Conservation (phyloP, 1,139 yeast genomes). For the Geotrichum aggregatum region DNA sequence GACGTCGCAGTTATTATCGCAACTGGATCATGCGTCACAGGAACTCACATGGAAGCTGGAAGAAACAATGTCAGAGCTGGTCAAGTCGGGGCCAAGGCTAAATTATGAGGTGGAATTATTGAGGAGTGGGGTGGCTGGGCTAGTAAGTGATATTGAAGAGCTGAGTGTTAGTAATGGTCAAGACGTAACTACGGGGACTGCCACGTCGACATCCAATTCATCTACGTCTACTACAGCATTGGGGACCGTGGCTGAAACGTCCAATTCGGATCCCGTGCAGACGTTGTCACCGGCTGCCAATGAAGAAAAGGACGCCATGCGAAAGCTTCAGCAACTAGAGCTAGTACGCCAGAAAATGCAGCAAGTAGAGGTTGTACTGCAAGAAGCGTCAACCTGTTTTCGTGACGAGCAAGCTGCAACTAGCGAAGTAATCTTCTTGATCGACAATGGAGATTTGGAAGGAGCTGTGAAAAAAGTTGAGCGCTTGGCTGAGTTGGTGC, state of each 20-base stretch:
- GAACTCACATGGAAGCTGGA: conserved; percentile 36
- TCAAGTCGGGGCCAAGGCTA: conserved; percentile 34
- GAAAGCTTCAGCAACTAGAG: conserved; percentile 31
- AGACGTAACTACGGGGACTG: background rate
- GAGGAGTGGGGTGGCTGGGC: conserved; percentile 33
- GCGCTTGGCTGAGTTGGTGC: conserved; percentile 26
- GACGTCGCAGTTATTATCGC: conserved; percentile 36
- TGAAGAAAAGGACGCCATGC: conserved; percentile 19
- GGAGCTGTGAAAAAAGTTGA: conserved; percentile 29
- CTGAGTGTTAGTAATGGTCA: conserved; percentile 22
- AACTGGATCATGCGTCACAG: conserved; percentile 36
- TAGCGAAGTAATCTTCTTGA: conserved; percentile 24
- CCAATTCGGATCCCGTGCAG: no score
- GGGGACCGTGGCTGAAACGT: no score
- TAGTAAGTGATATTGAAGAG: conserved; percentile 29
- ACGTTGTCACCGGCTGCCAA: background rate
- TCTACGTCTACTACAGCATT: no score
- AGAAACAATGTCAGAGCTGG: conserved; percentile 30
- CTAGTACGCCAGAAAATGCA: conserved; percentile 31
- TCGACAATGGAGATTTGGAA: conserved; percentile 26
- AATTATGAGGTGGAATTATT: conserved; percentile 38
- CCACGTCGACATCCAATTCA: no score
- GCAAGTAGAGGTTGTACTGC: conserved; percentile 32
- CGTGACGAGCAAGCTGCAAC: conserved; percentile 29
- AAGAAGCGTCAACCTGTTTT: conserved; percentile 29